Evolutionary conservation across 352 stramenopile species (phyloP), one percentile per base, ranked within the genome.

Genomic region (Stephanocyclus meneghinianus): DNA sequence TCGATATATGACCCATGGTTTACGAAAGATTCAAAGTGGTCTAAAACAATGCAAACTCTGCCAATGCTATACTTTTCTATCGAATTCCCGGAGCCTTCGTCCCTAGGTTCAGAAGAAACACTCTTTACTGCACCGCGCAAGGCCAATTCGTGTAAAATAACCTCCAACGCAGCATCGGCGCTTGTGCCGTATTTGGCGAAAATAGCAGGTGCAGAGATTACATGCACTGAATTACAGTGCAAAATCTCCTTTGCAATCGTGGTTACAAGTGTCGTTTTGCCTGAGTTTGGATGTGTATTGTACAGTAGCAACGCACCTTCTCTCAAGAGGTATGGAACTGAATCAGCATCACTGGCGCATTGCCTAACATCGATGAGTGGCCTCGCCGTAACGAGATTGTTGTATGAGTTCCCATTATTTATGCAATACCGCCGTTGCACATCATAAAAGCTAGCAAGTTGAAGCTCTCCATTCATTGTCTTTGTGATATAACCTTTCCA

Each of bases 1-100:
- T 76, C 83, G 1, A 44, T 51, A 72, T 47, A 66, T 30, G 75
- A 80, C 9, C 73, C 35, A 16, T 76, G 74, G 35, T 40, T 40
- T 15, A 92, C 16, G 78, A 92, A 84, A 9, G 74, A 48, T 48
- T 91, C 83, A 16, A 92, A 68, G 32, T 89, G 78, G 56, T 92
- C 87, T 15, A 92, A 67, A 78, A 92, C 82, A 45, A 92, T 87
- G 66, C 84, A 91, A 32, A 90, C 29, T 69, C 71, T 67, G 8
- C 37, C 55, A 21, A 30, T 56, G 15, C 42, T 15, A 56, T 29
- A 5, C 5, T 16, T 10, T 53, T 66, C 59, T 40, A 9, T 4
- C 35, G 4, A 4, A 47, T 64, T 47, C 13, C 18, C 56, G 8
- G 30, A 13, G 2, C 18, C 2, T 2, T 21, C 13, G 13, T 29